phyloP scores from a whole-genome alignment of 148 eudicot species.

The Gaultheria prostrata region DNA sequence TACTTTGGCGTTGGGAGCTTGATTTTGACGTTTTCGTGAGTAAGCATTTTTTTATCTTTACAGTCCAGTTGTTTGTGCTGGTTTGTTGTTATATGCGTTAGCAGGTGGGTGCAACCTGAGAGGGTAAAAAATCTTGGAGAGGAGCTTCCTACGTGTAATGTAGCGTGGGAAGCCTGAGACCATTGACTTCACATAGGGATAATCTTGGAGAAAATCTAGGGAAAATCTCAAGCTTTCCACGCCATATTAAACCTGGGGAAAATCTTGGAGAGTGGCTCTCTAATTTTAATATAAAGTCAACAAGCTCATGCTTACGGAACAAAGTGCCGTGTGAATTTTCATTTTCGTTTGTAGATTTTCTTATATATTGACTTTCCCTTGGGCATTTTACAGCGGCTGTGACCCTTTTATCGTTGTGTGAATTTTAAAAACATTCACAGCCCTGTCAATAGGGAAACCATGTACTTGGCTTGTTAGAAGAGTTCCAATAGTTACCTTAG shows the following conservation, averaged over 20 bases:
- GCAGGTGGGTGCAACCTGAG: background rate
- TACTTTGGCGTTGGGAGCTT: background rate
- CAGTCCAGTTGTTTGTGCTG: background rate
- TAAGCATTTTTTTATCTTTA: background rate
- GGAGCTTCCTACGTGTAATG: background rate
- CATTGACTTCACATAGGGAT: background rate
- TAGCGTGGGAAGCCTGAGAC: background rate
- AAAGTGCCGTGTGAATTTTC: background rate
- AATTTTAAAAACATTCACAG: background rate
- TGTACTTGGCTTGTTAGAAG: constrained; percentile 1
- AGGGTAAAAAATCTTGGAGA: background rate
- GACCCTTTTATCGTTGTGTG: background rate
- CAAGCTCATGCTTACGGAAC: background rate
- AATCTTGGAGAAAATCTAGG: background rate
- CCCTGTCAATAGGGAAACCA: background rate
- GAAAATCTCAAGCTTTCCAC: background rate
- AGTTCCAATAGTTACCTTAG: constrained; percentile 33
- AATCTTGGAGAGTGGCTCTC: background rate
- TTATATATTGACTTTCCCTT: background rate
- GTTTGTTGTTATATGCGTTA: background rate
- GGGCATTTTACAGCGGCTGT: background rate
- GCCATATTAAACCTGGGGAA: background rate
- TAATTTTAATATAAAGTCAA: background rate
- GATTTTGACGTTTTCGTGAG: background rate
- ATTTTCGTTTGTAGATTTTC: background rate